phyloP scores from a whole-genome alignment of 2,329 filamentous ascomycete genomes.

The Pseudocercospora fuligena region DNA sequence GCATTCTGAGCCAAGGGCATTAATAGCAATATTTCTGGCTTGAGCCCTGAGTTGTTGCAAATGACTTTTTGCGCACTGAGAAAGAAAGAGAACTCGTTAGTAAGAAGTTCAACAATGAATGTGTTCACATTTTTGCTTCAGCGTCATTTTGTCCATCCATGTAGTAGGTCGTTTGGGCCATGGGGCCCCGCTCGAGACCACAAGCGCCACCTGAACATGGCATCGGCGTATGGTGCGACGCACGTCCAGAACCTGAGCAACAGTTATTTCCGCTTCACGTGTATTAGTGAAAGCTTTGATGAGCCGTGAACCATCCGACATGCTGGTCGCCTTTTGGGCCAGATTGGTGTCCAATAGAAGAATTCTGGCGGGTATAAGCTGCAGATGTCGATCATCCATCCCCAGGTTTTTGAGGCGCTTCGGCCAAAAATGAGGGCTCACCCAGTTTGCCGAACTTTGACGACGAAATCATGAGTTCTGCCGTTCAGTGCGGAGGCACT shows the following conservation, averaged over 20 bases:
- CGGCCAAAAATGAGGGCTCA: not conserved
- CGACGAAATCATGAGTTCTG: not conserved
- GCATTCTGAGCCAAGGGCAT: not conserved
- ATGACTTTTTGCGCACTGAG: not conserved
- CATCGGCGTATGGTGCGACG: not conserved
- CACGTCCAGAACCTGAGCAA: not conserved
- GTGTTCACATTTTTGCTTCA: not conserved
- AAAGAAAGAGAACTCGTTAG: not conserved
- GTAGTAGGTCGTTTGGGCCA: not conserved
- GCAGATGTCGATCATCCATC: slow-evolving; percentile 5
- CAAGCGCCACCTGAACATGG: not conserved
- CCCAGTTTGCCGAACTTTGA: slow-evolving; percentile 1
- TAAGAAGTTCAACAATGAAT: not conserved
- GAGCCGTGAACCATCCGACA: not conserved
- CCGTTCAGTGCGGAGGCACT: not conserved
- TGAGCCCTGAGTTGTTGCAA: not conserved
- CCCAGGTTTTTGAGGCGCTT: not conserved
- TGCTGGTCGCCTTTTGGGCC: not conserved
- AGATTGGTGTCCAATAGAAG: slow-evolving; percentile 3
- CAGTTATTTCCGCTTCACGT: slow-evolving; percentile 10
- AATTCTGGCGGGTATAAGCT: slow-evolving; percentile 1
- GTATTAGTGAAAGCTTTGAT: slow-evolving; percentile 3
- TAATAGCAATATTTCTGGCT: not conserved
- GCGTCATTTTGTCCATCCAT: not conserved
- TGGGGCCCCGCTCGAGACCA: not conserved